Conservation (phyloP, 2,329 filamentous ascomycete genomes). For the Phialophora chinensis region DNA sequence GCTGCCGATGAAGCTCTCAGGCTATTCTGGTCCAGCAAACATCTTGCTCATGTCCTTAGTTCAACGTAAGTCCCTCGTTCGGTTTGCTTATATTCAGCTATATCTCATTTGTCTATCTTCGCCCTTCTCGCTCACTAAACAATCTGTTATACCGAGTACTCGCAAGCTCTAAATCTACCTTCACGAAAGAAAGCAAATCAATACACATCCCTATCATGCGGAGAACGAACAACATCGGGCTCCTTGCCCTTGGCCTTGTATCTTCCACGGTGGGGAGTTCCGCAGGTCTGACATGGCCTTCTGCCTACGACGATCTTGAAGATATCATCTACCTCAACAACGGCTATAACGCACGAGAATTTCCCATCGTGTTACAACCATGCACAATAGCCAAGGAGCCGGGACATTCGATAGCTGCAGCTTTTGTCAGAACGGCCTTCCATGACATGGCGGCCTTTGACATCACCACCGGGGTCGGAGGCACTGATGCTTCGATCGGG, state of each 20-base stretch:
- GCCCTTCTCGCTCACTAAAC: neutral
- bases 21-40: neutral
- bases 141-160: neutral
- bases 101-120: neutral
- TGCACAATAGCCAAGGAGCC: constrained; percentile 48
- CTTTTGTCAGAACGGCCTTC: constrained; percentile 46
- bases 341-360: constrained; percentile 61
- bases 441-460: constrained; percentile 46
- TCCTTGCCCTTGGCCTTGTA: constrained; percentile 11
- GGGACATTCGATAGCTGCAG: constrained; percentile 37
- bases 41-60: constrained; percentile 1
- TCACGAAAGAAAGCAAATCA: neutral
- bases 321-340: constrained; percentile 67
- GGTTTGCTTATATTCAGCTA: neutral
- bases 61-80: neutral
- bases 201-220: constrained; percentile 9
- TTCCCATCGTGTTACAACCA: constrained; percentile 63
- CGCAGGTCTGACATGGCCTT: constrained; percentile 63
- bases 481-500: constrained; percentile 46
- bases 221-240: constrained; percentile 11
- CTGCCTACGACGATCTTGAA: constrained; percentile 65
- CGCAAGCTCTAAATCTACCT: neutral
- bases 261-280: constrained; percentile 5
- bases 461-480: constrained; percentile 42
- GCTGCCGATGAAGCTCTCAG: neutral